A percentile compares a stretch with the other conserved stretches of the same genome.
Evolutionary conservation across 306 rosid genomes (phyloP).

Genomic region (Ormosia emarginata): DNA sequence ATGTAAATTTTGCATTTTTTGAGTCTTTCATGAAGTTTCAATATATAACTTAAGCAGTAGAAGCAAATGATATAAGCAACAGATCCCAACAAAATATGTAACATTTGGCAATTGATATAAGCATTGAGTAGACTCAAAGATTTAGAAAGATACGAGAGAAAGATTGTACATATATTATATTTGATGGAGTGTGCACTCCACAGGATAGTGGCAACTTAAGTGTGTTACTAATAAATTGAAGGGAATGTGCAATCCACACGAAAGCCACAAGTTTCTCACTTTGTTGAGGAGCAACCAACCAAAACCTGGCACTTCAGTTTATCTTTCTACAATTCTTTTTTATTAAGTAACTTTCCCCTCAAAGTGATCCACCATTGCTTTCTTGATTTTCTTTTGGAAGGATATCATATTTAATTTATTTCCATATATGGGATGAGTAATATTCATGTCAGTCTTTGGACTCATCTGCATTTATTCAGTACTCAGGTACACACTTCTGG

Average conservation of each 20-base stretch:
- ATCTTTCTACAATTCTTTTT: neutral
- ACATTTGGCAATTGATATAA: neutral
- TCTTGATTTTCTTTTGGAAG: neutral
- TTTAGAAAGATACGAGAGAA: neutral
- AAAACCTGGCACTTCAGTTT: neutral
- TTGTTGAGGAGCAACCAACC: neutral
- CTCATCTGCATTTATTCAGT: neutral
- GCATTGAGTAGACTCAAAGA: neutral
- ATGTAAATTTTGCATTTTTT: neutral
- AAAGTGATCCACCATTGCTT: neutral
- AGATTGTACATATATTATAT: constrained; percentile 12
- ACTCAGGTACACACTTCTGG: neutral
- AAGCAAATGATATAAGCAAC: neutral
- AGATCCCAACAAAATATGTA: neutral
- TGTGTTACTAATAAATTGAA: constrained; percentile 24
- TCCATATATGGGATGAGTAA: neutral
- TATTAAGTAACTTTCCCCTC: neutral
- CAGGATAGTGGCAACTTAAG: constrained; percentile 24
- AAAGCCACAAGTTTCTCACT: constrained; percentile 15
- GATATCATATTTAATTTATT: neutral
- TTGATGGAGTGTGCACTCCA: constrained; percentile 25
- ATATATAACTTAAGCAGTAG: too few relatives aligned
- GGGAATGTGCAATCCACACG: constrained; percentile 39
- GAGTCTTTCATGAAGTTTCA: neutral
- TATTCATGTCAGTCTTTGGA: neutral